A percentile compares a stretch with the other conserved stretches of the same genome.
Evolutionary conservation across 2,329 filamentous ascomycete species (phyloP).

Genomic region (Cytospora piceae): DNA sequence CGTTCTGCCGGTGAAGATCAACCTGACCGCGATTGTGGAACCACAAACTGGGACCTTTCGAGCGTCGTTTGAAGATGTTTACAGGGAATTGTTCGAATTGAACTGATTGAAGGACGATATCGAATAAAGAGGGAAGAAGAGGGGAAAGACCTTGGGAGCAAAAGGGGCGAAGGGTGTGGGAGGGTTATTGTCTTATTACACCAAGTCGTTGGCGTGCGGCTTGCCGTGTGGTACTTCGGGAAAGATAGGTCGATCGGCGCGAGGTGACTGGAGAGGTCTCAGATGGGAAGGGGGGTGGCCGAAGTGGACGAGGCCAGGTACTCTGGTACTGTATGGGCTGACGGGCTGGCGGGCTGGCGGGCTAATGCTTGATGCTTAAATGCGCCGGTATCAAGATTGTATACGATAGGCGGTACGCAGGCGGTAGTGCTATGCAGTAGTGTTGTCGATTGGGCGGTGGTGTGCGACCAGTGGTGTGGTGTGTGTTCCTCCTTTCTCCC

Average conservation of each 20-base stretch:
- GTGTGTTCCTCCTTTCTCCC: conserved; percentile 20
- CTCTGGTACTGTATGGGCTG: conserved; percentile 1
- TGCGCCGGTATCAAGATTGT: conserved; percentile 15
- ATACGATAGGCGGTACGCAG: conserved; percentile 11
- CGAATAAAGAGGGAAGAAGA: conserved; percentile 3
- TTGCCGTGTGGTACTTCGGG: conserved; percentile 24
- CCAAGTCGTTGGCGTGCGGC: conserved; percentile 27
- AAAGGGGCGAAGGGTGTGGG: conserved; percentile 21
- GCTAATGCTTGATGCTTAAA: conserved; percentile 25
- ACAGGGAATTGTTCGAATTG: conserved; percentile 1
- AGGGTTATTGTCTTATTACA: conserved; percentile 29
- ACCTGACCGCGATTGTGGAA: conserved; percentile 27
- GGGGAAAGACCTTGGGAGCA: conserved; percentile 7
- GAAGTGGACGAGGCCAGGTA: conserved; percentile 26
- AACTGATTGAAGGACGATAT: not conserved
- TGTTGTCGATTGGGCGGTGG: conserved; percentile 6
- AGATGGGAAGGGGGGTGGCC: conserved; percentile 15
- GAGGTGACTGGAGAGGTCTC: conserved; percentile 30
- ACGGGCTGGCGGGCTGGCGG: not conserved
- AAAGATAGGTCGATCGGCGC: conserved; percentile 25
- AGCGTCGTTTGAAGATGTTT: conserved; percentile 4
- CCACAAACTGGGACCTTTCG: conserved; percentile 10
- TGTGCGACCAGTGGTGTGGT: conserved; percentile 26
- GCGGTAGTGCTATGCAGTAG: conserved; percentile 2
- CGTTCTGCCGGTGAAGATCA: conserved; percentile 21